Evolutionary conservation across 139 green algal genomes (phyloP).

Genomic region (Picochlorum sp.): DNA sequence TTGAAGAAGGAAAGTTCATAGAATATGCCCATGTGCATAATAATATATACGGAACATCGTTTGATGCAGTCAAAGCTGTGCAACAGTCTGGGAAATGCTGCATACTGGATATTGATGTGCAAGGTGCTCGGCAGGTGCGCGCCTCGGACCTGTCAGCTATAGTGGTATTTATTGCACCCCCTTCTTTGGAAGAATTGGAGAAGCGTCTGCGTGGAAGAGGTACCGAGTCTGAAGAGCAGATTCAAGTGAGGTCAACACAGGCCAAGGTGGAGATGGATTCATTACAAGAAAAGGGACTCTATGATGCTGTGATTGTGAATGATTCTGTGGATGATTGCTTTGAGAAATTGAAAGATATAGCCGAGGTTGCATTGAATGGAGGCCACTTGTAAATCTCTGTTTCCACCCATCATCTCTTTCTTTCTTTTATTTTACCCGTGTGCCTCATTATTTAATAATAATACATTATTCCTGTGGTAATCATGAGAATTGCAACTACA

Average conservation of each 20-base stretch:
- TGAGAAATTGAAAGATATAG: conserved; percentile 31
- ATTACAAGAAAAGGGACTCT: conserved; percentile 51
- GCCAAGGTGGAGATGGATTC: conserved; percentile 55
- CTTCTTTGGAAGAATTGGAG: conserved; percentile 63
- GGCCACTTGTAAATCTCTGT: no score
- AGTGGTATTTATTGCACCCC: conserved; percentile 80
- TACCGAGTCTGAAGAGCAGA: conserved; percentile 71
- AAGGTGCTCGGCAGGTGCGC: conserved; percentile 49
- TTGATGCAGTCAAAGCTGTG: conserved; percentile 53
- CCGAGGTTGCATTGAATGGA: conserved; percentile 29
- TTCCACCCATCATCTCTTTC: no score
- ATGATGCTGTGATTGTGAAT: conserved; percentile 69
- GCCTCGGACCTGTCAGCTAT: conserved; percentile 40
- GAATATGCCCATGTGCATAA: conserved; percentile 79
- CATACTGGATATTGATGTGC: conserved; percentile 82
- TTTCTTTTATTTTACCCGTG: no score
- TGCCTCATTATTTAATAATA: no score
- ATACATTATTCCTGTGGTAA: no score
- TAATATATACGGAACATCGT: conserved; percentile 78
- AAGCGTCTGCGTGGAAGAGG: conserved; percentile 55
- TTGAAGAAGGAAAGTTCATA: conserved; percentile 63
- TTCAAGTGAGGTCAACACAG: conserved; percentile 52
- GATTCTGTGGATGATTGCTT: conserved; percentile 52
- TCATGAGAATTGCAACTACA: background rate
- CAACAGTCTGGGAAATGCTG: conserved; percentile 46